Percentiles rank a stretch among this genome's conserved stretches.
Conservation (phyloP, 2,329 filamentous ascomycete genomes). For the Colletotrichum aenigma region DNA sequence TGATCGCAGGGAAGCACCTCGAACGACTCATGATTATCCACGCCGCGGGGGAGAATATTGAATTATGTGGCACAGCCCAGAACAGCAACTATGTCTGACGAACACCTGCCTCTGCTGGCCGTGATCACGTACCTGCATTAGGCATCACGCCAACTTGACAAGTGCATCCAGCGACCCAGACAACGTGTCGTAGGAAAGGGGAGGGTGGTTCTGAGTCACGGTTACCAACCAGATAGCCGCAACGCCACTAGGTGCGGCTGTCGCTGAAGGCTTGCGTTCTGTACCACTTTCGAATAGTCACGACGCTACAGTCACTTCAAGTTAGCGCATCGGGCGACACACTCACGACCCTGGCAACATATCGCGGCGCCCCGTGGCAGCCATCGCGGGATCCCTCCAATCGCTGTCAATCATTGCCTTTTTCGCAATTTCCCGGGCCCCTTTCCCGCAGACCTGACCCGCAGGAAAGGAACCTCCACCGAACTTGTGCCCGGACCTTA, state of each 20-base stretch:
- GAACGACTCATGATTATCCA: background rate
- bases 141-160: background rate
- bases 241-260: background rate
- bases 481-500: background rate
- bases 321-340: constrained; percentile 3
- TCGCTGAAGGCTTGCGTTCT: background rate
- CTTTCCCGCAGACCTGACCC: constrained; percentile 1
- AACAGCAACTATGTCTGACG: background rate
- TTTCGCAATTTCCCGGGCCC: constrained; percentile 17
- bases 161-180: background rate
- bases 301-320: background rate
- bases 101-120: background rate
- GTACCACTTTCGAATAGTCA: background rate
- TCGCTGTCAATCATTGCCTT: constrained; percentile 9
- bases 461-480: background rate
- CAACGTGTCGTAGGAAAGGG: background rate
- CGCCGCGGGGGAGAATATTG: background rate
- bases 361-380: background rate
- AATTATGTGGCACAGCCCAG: background rate
- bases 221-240: background rate
- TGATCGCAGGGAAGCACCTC: background rate
- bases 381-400: constrained; percentile 13
- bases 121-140: background rate
- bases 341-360: background rate
- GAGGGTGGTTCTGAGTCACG: background rate